Evolutionary conservation across 2,329 filamentous ascomycete genomes (phyloP), one percentile per base, ranked within the genome.

Genomic region (Phialemonium atrogriseum): DNA sequence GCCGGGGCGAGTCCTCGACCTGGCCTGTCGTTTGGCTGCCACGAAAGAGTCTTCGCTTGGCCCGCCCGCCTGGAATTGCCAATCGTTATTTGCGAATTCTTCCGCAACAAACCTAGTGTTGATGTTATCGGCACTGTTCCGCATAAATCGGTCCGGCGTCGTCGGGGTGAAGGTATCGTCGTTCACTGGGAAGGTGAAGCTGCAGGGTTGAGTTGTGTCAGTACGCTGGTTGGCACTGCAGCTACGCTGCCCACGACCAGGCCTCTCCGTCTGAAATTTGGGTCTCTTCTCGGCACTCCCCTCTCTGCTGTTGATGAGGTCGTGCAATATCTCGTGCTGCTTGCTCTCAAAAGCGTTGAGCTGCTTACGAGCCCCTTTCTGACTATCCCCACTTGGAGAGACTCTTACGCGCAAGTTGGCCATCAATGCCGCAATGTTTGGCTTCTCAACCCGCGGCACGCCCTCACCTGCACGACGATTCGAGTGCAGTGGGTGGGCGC

Each of bases 91-190:
- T 5, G 56, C 42, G 25, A 56, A 50, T 13, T 74, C 65, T 10
- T 66, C 64, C 4, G 68, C 58, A 13, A 64, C 65, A 50, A 80
- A 80, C 23, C 58, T 69, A 12, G 74, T 79, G 50, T 75, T 73
- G 42, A 80, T 79, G 31, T 69, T 73, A 35, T 80, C 73, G 13
- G 68, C 57, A 43, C 69, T 77, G 35, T 54, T 66, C 37, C 63
- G 64, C 23, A 57, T 47, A 37, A 75, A 73, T 3, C 51, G 51
- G 24, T 57, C 51, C 21, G 49, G 52, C 13, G 57, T 47, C 8
- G 54, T 51, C 5, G 58, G 50, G 9, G 46, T 43, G 32, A 64
- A 61, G 1, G 56, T 56, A 24, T 66, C 59, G 34, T 65, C 55
- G 37, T 64, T 55, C 35, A 61, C 40, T 21, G 62, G 48, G 34